Conservation (phyloP, 2,329 filamentous ascomycete species). For the Curvularia eragrostidis region DNA sequence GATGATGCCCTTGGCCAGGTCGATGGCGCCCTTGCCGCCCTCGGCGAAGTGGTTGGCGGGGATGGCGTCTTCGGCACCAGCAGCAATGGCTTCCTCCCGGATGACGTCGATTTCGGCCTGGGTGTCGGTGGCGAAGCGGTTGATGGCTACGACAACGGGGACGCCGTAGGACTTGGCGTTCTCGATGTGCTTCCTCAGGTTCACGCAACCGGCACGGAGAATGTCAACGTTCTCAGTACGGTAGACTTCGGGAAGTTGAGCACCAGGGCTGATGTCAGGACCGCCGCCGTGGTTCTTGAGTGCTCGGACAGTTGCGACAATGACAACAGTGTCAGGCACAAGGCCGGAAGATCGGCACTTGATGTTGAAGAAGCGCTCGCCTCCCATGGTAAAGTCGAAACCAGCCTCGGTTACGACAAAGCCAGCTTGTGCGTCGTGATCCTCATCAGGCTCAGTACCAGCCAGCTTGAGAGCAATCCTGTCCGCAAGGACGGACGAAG, state of each 20-base stretch:
- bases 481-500: conserved; percentile 93
- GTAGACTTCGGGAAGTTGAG: conserved; percentile 85
- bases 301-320: conserved; percentile 93
- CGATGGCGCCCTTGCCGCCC: conserved; percentile 86
- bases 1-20: conserved; percentile 87
- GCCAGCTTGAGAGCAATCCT: conserved; percentile 95
- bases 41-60: conserved; percentile 96
- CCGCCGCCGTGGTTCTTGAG: conserved; percentile 97
- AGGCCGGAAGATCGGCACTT: conserved; percentile 96
- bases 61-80: conserved; percentile 92
- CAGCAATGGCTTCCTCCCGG: conserved; percentile 86
- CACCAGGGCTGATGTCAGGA: conserved; percentile 89
- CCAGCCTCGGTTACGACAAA: conserved; percentile 97
- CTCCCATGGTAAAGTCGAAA: conserved; percentile 99
- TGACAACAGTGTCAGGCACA: conserved; percentile 88
- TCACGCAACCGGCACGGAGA: conserved; percentile 87
- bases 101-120: conserved; percentile 89
- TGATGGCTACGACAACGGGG: conserved; percentile 95
- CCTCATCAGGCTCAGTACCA: conserved; percentile 90
- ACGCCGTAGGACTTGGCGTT: conserved; percentile 91
- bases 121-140: conserved; percentile 93
- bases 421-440: conserved; percentile 80
- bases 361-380: conserved; percentile 99
- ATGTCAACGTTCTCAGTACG: conserved; percentile 92
- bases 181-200: conserved; percentile 91